Base-by-base conservation (phyloP, 2,329 filamentous ascomycete genomes). In the Fusarium metavorans region DNA sequence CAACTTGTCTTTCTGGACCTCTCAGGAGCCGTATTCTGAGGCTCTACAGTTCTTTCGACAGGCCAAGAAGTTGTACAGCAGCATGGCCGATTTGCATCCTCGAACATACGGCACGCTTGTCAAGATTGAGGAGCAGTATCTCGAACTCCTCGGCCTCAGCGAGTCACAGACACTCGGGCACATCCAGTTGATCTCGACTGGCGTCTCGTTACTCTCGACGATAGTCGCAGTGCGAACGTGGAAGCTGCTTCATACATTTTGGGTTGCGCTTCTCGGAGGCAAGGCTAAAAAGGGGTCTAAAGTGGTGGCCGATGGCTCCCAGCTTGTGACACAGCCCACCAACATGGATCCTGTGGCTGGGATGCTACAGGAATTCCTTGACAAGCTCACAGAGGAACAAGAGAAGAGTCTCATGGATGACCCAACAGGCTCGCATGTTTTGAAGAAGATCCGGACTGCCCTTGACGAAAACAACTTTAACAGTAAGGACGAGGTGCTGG, bases 1-100 rank as follows among this genome's bases (percentile, higher is more conserved):
- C 34, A 34, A 65, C 50, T 65, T 52, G 16, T 30, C 48, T 14
- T 65, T 57, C 62, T 65, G 62, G 62, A 37, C 62, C 41, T 57
- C 50, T 13, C 30, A 48, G 27, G 14, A 32, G 25, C 27, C 34
- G 18, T 43, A 65, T 23, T 65, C 62, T 14, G 37, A 65, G 8
- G 27, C 27, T 27, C 18, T 39, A 13, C 48, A 65, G 11, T 27
- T 58, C n/a, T n/a, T 57, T 13, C 30, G 52, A 11, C 62, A 65
- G 18, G 18, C 23, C 18, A 23, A 43, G 18, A 65, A 18, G 39
- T 56, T 63, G 20, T 56, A 25, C 30, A 39, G 41, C n/a, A 63
- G 32, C 16, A 34, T 52, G 27, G 45, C 45, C 39, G 14, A 37
- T 25, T 32, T 23, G 18, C 20, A 67, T 23, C 45, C 43, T 34